Conservation (phyloP, 805 yeast species). For the Zygosaccharomyces bisporus region DNA sequence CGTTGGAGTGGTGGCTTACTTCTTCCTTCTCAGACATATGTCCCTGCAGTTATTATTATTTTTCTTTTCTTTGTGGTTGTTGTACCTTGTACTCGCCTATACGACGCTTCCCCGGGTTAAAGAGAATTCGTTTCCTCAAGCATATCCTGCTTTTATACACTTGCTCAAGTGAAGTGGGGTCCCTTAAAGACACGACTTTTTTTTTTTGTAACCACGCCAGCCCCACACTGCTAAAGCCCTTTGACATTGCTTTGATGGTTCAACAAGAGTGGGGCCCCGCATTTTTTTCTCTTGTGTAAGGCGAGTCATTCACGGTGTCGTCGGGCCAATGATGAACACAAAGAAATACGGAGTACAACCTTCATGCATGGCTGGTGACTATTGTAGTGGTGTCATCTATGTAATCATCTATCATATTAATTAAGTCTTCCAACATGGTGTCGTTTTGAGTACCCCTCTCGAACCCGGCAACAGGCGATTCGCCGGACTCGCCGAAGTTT, state of each 20-base stretch:
- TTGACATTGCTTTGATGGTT: not conserved
- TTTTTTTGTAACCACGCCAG: not conserved
- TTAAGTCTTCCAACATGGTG: conserved; percentile 6
- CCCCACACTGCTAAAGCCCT: not conserved
- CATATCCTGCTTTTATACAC: not conserved
- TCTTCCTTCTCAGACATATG: conserved; percentile 17
- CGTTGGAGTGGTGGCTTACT: conserved; percentile 14
- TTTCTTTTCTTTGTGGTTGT: not conserved
- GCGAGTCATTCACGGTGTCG: not conserved
- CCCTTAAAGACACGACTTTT: no score
- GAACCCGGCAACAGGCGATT: no score
- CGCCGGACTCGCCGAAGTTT: no score
- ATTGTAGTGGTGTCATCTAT: not conserved
- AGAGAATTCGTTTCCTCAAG: no score
- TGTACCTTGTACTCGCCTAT: not conserved
- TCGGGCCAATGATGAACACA: not conserved
- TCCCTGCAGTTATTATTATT: no score
- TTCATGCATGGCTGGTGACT: not conserved
- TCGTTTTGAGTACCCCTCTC: conserved; percentile 1
- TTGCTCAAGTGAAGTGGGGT: not conserved
- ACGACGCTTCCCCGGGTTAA: no score
- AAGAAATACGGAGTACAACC: not conserved
- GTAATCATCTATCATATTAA: conserved; percentile 9
- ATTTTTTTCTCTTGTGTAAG: not conserved
- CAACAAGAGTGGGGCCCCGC: not conserved